phyloP scores from a whole-genome alignment of 2,329 filamentous ascomycete genomes.

The Chaetomium strumarium region DNA sequence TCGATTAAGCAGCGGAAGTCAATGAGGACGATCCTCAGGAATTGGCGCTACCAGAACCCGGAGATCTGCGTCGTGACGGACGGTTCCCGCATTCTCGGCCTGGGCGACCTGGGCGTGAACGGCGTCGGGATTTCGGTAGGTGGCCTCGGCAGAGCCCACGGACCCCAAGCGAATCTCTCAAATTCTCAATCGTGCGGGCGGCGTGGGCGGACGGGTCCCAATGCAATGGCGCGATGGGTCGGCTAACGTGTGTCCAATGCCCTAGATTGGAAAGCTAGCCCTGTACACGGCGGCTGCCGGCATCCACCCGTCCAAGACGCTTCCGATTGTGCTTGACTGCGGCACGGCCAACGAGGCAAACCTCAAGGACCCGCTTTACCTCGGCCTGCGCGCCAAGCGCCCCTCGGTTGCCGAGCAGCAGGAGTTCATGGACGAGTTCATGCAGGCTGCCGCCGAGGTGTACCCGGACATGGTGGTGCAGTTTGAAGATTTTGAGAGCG shows the following conservation, averaged over 20 bases:
- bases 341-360: constrained; percentile 63
- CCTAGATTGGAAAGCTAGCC: constrained; percentile 79
- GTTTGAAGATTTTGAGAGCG: constrained; percentile 96
- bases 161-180: background rate
- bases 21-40: constrained; percentile 78
- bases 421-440: constrained; percentile 95
- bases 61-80: constrained; percentile 97
- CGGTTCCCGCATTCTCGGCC: constrained; percentile 83
- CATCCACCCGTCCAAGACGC: constrained; percentile 83
- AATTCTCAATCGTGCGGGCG: background rate
- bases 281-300: constrained; percentile 94
- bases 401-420: constrained; percentile 71
- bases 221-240: constrained; percentile 9
- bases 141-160: constrained; percentile 23
- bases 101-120: constrained; percentile 93
- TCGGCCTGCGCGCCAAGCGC: constrained; percentile 81
- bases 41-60: constrained; percentile 85
- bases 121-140: constrained; percentile 92
- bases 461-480: constrained; percentile 69
- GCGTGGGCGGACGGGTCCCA: constrained; percentile 2
- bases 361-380: constrained; percentile 69
- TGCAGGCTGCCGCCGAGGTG: constrained; percentile 78
- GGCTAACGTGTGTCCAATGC: constrained; percentile 24
- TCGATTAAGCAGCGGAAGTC: constrained; percentile 92
- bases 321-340: constrained; percentile 61